Base-by-base conservation (phyloP, 352 stramenopile genomes). In the Pythium sukuiense region DNA sequence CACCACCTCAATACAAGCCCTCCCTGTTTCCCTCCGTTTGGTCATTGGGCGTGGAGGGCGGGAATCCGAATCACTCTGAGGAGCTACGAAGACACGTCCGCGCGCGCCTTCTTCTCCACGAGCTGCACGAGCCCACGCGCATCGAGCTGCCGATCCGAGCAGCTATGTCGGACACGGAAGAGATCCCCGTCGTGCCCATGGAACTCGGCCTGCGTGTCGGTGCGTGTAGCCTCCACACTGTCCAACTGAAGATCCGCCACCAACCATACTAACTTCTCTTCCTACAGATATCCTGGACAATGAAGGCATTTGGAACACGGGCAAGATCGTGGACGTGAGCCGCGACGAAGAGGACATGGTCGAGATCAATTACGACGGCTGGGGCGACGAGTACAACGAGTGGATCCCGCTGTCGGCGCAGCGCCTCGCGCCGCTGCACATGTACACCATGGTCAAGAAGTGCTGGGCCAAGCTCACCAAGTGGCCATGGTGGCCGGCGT, bases 391-490 rank as follows among this genome's bases (percentile, higher is more conserved):
- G 59, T 92, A 87, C 73, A 92, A 93, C 74, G 78, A 93, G 72
- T 91, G 81, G 81, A 67, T 93, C 18, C 52, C 62, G 50, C 73
- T 88, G 14, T 66, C 70, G n/a, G 62, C 68, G 26, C 63, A 91
- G 46, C 85, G 85, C 24, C 70, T 93, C 24, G 85, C 85, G 55
- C 85, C 85, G 33, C 68, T 92, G 49, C 83, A 93, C 69, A 90
- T 83, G 76, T 92, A 83, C 68, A 93, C 85, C 55, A 86, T 90
- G 62, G 81, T 91, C 59, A 89, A 89, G 61, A 93, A 93, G 74
- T 93, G 85, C 74, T 93, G 85, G 85, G 85, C 83, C 50, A 93
- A 93, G 70, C 81, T 91, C 43, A 83, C 70, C 63, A 92, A 92
- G 70, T 93, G 81, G 81, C 85, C 85, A 24, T 92, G 83, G 85